Evolutionary conservation across 176 grass and related monocot species (phyloP), one percentile per base, ranked within the genome.

Genomic region (Guadua angustifolia): DNA sequence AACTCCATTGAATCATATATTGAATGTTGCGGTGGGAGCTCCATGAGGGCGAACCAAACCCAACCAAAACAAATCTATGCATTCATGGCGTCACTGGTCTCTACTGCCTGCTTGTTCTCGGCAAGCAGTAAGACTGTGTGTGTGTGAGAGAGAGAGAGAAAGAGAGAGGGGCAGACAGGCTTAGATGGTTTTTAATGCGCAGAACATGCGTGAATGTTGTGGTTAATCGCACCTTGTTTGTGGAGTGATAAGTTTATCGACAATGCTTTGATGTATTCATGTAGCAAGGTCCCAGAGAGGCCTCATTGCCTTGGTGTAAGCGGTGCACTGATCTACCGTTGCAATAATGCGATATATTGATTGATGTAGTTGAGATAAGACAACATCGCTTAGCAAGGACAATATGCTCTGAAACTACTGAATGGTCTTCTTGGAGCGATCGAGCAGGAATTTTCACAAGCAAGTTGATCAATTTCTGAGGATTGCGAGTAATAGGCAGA

Each of bases 11-110:
- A 62, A 29, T 29, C 51, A 78, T 2, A 9, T 42, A 42, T 80
- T 80, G 64, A 80, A 80, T 80, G 46, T 5, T 5, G 1, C 44
- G 18, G 12, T 58, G 25, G 36, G 42, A 25, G 14, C 13, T 15
- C 24, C 24, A 62, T 62, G 24, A 26, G 59, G 1, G 5, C 66
- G 2, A 18, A 59, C 79, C 79, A 58, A 81, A 42, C 64, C 40
- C 79, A 81, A 73, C 63, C 50, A 17, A 66, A 38, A 45, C 70
- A 74, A 83, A 74, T 53, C 81, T 6, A 15, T n/a, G 71, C 81
- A 74, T 74, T 75, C 13, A 83, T 33, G 11, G 45, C 55, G 21
- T 10, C 55, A 1, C 21, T 9, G 55, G 21, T 42, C 21, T 22
- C 40, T 51, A 7, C 15, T 51, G 70, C 70, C 12, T 73, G 45